phyloP scores from a whole-genome alignment of 139 green algal species.

The Auxenochlorella protothecoides region DNA sequence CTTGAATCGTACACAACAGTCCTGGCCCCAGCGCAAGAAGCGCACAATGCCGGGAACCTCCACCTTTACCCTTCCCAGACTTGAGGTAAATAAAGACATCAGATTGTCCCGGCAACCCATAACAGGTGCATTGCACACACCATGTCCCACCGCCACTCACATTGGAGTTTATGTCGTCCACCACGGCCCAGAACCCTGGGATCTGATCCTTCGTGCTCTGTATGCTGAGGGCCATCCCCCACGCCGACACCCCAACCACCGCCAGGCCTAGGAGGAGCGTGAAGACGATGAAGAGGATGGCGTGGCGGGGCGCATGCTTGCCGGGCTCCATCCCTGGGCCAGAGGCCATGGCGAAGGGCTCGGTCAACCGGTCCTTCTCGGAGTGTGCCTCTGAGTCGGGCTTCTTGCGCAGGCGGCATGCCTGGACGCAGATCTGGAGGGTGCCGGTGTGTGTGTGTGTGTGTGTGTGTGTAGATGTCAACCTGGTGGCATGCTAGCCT shows the following conservation, averaged over 20 bases:
- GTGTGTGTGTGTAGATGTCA: too few species aligned
- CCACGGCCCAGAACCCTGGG: constrained; percentile 10
- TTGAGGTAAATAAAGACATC: too few species aligned
- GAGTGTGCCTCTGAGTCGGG: too few species aligned
- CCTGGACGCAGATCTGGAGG: not conserved
- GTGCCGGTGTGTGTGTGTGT: too few species aligned
- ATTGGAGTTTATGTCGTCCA: not conserved
- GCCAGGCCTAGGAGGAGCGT: constrained; percentile 8
- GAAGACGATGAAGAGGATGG: constrained; percentile 1
- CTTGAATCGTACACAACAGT: not conserved
- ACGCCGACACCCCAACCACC: constrained; percentile 1
- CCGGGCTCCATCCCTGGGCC: not conserved
- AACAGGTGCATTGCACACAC: too few species aligned
- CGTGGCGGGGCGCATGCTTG: not conserved
- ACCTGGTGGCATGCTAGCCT: too few species aligned
- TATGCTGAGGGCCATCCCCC: constrained; percentile 10
- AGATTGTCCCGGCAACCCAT: too few species aligned
- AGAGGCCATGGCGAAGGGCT: not conserved
- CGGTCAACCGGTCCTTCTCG: not conserved
- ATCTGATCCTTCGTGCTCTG: constrained; percentile 1
- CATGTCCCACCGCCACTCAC: not conserved
- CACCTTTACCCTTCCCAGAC: not conserved
- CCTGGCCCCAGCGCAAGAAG: not conserved
- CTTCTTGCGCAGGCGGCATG: not conserved
- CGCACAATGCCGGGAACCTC: not conserved